A percentile compares a stretch with the other conserved stretches of the same genome.
Evolutionary conservation across 2,329 filamentous ascomycete species (phyloP).

Genomic region (Magnaporthiopsis poae): DNA sequence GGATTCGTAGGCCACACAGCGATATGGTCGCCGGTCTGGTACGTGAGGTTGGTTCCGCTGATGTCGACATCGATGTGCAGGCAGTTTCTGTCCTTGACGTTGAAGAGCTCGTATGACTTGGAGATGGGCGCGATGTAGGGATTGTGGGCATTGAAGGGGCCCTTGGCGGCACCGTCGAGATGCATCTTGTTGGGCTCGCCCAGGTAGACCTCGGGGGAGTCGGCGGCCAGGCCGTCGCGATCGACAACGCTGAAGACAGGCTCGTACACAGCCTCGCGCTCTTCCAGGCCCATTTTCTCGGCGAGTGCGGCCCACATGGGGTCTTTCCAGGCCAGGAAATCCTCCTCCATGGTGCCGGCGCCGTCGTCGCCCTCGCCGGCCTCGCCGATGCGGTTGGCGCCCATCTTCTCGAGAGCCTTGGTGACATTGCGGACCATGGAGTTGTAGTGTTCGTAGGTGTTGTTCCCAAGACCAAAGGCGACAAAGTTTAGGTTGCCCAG

Average conservation of each 20-base stretch:
- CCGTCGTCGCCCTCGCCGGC: slow-evolving; percentile 96
- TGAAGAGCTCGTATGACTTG: slow-evolving; percentile 86
- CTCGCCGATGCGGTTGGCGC: slow-evolving; percentile 72
- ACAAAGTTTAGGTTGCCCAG: slow-evolving; percentile 83
- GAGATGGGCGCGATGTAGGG: slow-evolving; percentile 90
- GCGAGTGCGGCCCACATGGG: slow-evolving; percentile 90
- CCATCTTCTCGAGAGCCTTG: slow-evolving; percentile 68
- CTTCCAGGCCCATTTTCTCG: slow-evolving; percentile 77
- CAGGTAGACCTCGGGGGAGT: slow-evolving; percentile 76
- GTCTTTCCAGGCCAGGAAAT: slow-evolving; percentile 98
- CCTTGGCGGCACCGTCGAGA: slow-evolving; percentile 71
- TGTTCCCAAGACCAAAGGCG: slow-evolving; percentile 92
- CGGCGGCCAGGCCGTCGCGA: slow-evolving; percentile 59
- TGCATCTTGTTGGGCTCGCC: slow-evolving; percentile 96
- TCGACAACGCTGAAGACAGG: slow-evolving; percentile 78
- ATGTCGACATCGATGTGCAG: slow-evolving; percentile 93
- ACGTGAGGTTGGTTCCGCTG: slow-evolving; percentile 76
- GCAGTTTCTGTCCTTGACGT: slow-evolving; percentile 82
- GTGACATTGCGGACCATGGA: slow-evolving; percentile 91
- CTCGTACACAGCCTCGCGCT: slow-evolving; percentile 93
- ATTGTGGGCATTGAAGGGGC: slow-evolving; percentile 92
- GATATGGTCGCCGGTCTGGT: slow-evolving; percentile 95
- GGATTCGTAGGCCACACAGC: slow-evolving; percentile 95
- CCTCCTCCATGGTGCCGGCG: slow-evolving; percentile 98
- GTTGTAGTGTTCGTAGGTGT: slow-evolving; percentile 99